These are phyloP conservation scores for Adenanthera pavonina DNA, from an alignment of 306 rosid species.

Conservation along the genomic window DNA sequence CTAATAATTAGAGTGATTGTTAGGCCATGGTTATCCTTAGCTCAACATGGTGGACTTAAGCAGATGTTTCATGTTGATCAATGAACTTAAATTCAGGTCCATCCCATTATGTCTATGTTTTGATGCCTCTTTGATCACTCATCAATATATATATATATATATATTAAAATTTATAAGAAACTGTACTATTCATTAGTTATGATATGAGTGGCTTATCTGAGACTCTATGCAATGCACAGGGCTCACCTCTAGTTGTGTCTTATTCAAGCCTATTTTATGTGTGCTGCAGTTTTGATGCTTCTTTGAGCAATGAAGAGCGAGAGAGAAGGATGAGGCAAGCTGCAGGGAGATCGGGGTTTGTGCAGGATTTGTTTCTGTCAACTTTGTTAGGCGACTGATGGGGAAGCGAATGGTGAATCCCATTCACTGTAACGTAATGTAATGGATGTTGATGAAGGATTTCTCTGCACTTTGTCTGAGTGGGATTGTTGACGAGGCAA, in stretches of 20 bases:
- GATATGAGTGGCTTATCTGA: too few species aligned
- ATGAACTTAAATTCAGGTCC: too few species aligned
- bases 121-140: too few species aligned
- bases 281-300: slow-evolving; percentile 76
- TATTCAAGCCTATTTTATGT: neutral
- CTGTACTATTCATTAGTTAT: too few species aligned
- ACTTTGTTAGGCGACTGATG: slow-evolving; percentile 63
- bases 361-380: slow-evolving; percentile 84
- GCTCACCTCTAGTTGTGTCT: neutral
- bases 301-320: slow-evolving; percentile 86
- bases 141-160: too few species aligned
- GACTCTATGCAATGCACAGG: too few species aligned
- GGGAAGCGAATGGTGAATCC: slow-evolving; percentile 26
- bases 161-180: too few species aligned
- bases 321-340: slow-evolving; percentile 81
- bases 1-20: neutral
- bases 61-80: too few species aligned
- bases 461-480: neutral
- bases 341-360: slow-evolving; percentile 84
- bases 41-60: neutral
- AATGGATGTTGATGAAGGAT: neutral
- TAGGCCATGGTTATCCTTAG: neutral
- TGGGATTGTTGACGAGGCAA: neutral
- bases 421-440: neutral
- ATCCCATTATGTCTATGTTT: too few species aligned